Conservation (phyloP, 495 filamentous ascomycete species). For the Cudoniella acicularis region DNA sequence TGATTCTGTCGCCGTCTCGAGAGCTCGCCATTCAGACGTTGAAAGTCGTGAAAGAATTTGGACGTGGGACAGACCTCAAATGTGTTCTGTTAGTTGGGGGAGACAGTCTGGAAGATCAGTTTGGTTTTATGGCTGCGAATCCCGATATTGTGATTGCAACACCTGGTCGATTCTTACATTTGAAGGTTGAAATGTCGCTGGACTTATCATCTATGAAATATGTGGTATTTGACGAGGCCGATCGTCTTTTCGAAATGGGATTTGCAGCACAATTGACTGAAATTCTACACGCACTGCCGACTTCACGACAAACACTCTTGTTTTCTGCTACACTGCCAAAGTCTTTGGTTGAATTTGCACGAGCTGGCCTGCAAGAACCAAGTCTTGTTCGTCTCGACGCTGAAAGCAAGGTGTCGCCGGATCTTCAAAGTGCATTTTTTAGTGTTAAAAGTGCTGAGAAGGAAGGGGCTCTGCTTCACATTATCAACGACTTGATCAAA, state of each 20-base stretch:
- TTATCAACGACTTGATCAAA: conserved; percentile 87
- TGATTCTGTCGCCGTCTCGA: conserved; percentile 86
- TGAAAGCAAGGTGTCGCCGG: conserved; percentile 92
- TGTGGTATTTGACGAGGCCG: conserved; percentile 95
- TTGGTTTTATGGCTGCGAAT: conserved; percentile 85
- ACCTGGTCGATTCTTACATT: conserved; percentile 89
- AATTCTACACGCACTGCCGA: conserved; percentile 83
- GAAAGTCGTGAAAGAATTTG: conserved; percentile 93
- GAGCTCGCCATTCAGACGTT: conserved; percentile 93
- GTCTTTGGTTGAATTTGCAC: conserved; percentile 90
- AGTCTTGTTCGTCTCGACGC: conserved; percentile 83
- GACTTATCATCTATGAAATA: conserved; percentile 83
- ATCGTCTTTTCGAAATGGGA: conserved; percentile 96
- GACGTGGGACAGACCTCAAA: conserved; percentile 84
- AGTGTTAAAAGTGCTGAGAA: conserved; percentile 88
- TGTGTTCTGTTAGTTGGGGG: conserved; percentile 87
- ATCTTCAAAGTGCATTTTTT: conserved; percentile 91
- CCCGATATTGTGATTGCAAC: conserved; percentile 97
- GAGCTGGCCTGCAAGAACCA: conserved; percentile 88
- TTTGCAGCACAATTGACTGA: conserved; percentile 91
- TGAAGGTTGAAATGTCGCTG: conserved; percentile 92
- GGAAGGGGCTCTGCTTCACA: conserved; percentile 84
- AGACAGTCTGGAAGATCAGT: conserved; percentile 95
- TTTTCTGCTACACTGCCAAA: conserved; percentile 95
- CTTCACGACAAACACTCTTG: conserved; percentile 80